Conservation (phyloP, 2,329 filamentous ascomycete species). For the Nigrospora sphaerica region DNA sequence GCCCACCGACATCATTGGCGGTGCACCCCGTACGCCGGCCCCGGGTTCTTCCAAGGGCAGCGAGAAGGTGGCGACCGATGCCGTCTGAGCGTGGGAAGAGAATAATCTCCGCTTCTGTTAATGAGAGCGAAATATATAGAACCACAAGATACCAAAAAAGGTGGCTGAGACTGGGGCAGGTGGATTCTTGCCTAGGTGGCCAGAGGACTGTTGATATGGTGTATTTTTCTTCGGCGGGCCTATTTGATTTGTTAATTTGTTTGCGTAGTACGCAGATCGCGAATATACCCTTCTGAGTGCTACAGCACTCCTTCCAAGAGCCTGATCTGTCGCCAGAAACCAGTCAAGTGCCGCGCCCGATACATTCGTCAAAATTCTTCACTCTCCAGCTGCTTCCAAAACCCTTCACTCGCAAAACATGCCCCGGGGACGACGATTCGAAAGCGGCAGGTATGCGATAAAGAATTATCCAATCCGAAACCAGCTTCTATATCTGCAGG, state of each 20-base stretch:
- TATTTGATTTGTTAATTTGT: not conserved
- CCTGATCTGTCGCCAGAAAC: not conserved
- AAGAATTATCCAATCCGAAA: too few relatives aligned
- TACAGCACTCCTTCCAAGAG: not conserved
- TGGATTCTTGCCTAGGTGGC: not conserved
- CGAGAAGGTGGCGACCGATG: constrained; percentile 13
- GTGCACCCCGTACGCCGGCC: constrained; percentile 4
- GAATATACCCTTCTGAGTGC: not conserved
- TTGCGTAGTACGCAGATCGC: not conserved
- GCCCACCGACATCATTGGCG: constrained; percentile 4
- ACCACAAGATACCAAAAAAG: not conserved
- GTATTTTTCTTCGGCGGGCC: too few relatives aligned
- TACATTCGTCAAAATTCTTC: not conserved
- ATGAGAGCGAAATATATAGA: not conserved
- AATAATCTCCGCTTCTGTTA: not conserved
- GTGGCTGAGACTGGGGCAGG: not conserved
- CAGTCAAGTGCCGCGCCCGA: too few relatives aligned
- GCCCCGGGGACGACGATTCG: too few relatives aligned
- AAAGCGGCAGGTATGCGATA: too few relatives aligned
- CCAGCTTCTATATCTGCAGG: too few relatives aligned
- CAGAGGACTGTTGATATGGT: too few relatives aligned
- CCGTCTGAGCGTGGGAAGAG: constrained; percentile 7
- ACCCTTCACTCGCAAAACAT: not conserved
- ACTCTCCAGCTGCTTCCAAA: too few relatives aligned
- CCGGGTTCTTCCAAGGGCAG: constrained; percentile 16